A percentile compares a stretch with the other conserved stretches of the same genome.
Evolutionary conservation across 129 eudicot genomes (phyloP).

Genomic region (Oenanthe sinensis): DNA sequence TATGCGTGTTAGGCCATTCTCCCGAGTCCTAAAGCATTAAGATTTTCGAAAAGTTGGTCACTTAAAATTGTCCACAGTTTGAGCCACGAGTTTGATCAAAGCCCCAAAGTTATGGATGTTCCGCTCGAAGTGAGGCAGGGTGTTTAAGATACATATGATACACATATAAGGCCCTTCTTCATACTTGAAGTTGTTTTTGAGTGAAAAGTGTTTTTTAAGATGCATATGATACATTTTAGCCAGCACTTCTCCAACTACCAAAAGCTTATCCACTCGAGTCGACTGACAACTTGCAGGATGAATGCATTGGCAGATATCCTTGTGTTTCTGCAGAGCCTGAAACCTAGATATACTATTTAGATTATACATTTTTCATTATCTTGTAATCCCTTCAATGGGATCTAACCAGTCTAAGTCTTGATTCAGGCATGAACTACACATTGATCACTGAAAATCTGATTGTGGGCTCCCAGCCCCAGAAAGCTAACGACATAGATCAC

Average conservation of each 20-base stretch:
- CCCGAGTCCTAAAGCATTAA: background rate
- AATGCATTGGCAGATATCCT: background rate
- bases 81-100: background rate
- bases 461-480: slow-evolving; percentile 97
- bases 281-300: background rate
- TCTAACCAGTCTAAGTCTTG: slow-evolving; percentile 11
- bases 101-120: background rate
- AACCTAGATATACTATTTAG: background rate
- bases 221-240: background rate
- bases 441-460: slow-evolving; percentile 66
- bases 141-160: background rate
- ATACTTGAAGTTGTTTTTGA: background rate
- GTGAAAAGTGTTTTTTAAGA: background rate
- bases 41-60: background rate
- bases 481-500: slow-evolving; percentile 79
- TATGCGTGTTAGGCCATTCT: background rate
- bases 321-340: background rate
- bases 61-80: background rate
- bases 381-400: background rate
- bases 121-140: background rate
- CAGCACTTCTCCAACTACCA: background rate
- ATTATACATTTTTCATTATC: background rate
- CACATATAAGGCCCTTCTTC: background rate
- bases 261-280: background rate
- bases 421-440: slow-evolving; percentile 86